Percentiles rank a stretch among this genome's conserved stretches.
Conservation (phyloP, 495 filamentous ascomycete genomes). For the Aspergillus carlsbadensis region DNA sequence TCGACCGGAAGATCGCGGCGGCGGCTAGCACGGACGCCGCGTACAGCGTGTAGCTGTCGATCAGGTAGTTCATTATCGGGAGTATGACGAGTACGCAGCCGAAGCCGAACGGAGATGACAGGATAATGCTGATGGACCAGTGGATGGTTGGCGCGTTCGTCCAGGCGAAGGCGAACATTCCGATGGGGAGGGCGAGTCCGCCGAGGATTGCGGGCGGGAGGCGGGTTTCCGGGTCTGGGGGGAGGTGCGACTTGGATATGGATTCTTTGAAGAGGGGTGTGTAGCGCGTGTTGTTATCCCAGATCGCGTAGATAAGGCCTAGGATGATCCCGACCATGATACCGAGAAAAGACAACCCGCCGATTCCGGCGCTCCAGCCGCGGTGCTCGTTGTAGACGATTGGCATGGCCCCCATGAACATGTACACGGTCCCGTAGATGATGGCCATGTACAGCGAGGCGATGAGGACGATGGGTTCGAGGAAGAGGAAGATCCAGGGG, state of each 20-base stretch:
- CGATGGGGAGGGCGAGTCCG: slow-evolving; percentile 42
- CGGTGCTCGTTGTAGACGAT: slow-evolving; percentile 73
- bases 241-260: too few relatives aligned
- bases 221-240: slow-evolving; percentile 46
- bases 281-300: slow-evolving; percentile 48
- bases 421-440: slow-evolving; percentile 74
- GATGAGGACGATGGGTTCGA: slow-evolving; percentile 60
- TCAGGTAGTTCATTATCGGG: slow-evolving; percentile 72
- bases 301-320: slow-evolving; percentile 49
- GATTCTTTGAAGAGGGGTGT: slow-evolving; percentile 26
- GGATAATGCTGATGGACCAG: slow-evolving; percentile 63
- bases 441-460: slow-evolving; percentile 72
- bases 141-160: slow-evolving; percentile 67
- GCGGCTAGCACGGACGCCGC: slow-evolving; percentile 78
- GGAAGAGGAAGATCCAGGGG: slow-evolving; percentile 49
- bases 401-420: slow-evolving; percentile 79
- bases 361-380: slow-evolving; percentile 69
- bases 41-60: slow-evolving; percentile 77
- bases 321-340: slow-evolving; percentile 80
- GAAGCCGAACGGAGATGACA: slow-evolving; percentile 68
- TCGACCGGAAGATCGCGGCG: slow-evolving; percentile 64
- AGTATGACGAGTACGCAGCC: slow-evolving; percentile 74
- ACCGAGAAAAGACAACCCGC: slow-evolving; percentile 74
- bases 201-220: slow-evolving; percentile 46
- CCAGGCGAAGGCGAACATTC: slow-evolving; percentile 68